Conservation (phyloP, 1,139 yeast species). For the Suhomyces taliae region DNA sequence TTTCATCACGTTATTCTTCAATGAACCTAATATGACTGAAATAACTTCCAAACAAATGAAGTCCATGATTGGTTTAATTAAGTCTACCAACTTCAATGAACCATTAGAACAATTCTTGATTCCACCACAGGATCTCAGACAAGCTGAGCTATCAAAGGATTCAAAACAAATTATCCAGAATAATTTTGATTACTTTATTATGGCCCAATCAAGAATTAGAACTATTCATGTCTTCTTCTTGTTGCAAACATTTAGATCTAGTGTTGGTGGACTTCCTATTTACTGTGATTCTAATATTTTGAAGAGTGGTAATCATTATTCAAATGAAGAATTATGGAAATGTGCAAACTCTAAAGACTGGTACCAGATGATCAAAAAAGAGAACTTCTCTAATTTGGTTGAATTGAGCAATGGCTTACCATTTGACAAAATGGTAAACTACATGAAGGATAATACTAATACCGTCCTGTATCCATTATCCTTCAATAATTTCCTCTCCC, state of each 20-base stretch:
- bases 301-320: constrained; percentile 75
- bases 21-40: constrained; percentile 70
- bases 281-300: constrained; percentile 58
- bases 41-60: constrained; percentile 74
- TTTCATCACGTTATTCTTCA: constrained; percentile 78
- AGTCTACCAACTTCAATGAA: constrained; percentile 70
- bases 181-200: constrained; percentile 72
- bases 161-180: constrained; percentile 30
- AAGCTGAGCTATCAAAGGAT: constrained; percentile 6
- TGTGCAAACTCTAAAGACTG: constrained; percentile 60
- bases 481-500: constrained; percentile 58
- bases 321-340: constrained; percentile 67
- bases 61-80: constrained; percentile 76
- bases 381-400: constrained; percentile 36
- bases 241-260: constrained; percentile 68
- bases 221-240: constrained; percentile 79
- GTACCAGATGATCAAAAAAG: constrained; percentile 35
- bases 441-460: constrained; percentile 30
- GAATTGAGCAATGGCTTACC: constrained; percentile 59
- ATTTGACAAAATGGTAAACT: constrained; percentile 49
- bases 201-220: constrained; percentile 82
- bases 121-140: constrained; percentile 47
- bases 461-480: constrained; percentile 24
- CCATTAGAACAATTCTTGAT: constrained; percentile 63
- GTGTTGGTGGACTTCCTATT: constrained; percentile 62